These are phyloP conservation scores for Pholiota molesta DNA, from an alignment of 768 basidiomycete genomes.

Conservation along the genomic window DNA sequence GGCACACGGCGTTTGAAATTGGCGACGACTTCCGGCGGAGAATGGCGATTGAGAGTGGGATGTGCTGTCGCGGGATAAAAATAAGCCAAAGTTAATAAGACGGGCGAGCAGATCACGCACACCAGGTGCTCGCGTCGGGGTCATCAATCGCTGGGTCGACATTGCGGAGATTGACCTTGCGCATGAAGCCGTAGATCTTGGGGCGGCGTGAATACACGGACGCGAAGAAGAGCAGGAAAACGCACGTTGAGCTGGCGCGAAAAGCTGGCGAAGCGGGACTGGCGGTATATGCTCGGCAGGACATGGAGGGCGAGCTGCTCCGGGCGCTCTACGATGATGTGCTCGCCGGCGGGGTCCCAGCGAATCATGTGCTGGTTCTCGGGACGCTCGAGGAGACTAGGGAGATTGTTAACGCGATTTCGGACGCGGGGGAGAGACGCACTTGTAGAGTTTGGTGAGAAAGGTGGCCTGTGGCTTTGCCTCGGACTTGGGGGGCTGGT, in stretches of 20 bases:
- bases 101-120: conserved; percentile 52
- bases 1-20: conserved; percentile 96
- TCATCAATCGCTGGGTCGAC: conserved; percentile 95
- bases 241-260: conserved; percentile 94
- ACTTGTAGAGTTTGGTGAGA: conserved; percentile 96
- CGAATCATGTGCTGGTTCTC: conserved; percentile 98
- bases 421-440: conserved; percentile 35
- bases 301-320: conserved; percentile 94
- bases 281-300: conserved; percentile 91
- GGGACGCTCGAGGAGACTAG: conserved; percentile 82
- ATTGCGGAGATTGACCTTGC: conserved; percentile 94
- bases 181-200: conserved; percentile 98
- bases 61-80: conserved; percentile 53
- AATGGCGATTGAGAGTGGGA: conserved; percentile 89
- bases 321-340: conserved; percentile 94
- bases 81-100: conserved; percentile 15
- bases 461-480: conserved; percentile 93
- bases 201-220: conserved; percentile 8
- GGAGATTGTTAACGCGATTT: conserved; percentile 8
- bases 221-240: conserved; percentile 29
- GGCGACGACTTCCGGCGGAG: conserved; percentile 86
- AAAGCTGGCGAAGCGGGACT: conserved; percentile 97
- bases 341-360: conserved; percentile 92
- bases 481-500: conserved; percentile 63
- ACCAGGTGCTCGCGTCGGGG: conserved; percentile 96